phyloP scores from a whole-genome alignment of 2,329 filamentous ascomycete species.

The Chrysosporium keratinophilum region DNA sequence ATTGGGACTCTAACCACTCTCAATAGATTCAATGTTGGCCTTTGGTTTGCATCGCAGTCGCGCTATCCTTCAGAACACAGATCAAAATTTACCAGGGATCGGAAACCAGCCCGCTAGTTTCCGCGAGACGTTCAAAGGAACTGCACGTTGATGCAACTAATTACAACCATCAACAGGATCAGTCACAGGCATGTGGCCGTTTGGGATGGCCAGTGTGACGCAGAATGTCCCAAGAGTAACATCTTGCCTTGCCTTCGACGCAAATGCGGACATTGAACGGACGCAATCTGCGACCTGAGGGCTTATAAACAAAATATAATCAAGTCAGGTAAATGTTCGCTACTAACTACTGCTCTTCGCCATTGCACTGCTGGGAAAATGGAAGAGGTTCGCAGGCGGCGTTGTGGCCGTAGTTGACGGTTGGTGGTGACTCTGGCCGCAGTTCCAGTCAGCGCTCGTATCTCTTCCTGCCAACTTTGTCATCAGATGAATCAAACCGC shows the following conservation, averaged over 20 bases:
- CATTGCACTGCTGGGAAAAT: too few species aligned
- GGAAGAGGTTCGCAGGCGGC: too few species aligned
- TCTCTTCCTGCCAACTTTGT: too few species aligned
- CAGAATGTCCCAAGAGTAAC: not conserved
- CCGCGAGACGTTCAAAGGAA: not conserved
- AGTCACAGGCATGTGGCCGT: not conserved
- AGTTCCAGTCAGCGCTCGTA: too few species aligned
- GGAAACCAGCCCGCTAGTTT: not conserved
- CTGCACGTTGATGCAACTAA: too few species aligned
- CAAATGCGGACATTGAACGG: not conserved
- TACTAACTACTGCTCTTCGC: too few species aligned
- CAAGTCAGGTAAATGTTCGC: too few species aligned
- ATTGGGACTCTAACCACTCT: too few species aligned
- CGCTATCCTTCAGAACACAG: not conserved
- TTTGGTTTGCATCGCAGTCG: not conserved
- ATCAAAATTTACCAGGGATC: slow-evolving; percentile 2
- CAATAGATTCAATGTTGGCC: not conserved
- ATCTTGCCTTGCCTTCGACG: too few species aligned
- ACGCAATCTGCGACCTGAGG: not conserved
- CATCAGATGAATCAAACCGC: too few species aligned
- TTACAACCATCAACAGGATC: not conserved
- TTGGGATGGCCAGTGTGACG: not conserved
- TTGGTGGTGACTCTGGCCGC: too few species aligned
- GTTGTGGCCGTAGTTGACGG: too few species aligned
- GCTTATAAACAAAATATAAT: not conserved